A percentile compares a stretch with the other conserved stretches of the same genome.
Conservation (phyloP, 2,329 filamentous ascomycete species). For the Penicillium occitanis region DNA sequence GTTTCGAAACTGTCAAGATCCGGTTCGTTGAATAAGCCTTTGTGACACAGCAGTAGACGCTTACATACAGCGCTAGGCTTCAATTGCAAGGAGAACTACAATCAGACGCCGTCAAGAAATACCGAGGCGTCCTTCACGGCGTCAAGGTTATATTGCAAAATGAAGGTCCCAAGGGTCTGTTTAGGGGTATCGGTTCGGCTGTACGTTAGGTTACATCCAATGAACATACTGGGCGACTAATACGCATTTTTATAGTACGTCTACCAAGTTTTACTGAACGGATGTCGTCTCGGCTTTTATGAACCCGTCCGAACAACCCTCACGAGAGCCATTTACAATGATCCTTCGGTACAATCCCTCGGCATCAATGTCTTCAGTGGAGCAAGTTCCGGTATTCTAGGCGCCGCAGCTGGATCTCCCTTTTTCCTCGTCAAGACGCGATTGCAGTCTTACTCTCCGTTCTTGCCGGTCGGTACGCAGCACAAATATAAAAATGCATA, state of each 20-base stretch:
- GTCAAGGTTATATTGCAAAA: conserved; percentile 86
- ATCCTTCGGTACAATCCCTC: conserved; percentile 75
- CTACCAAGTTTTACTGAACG: conserved; percentile 95
- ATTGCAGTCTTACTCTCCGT: conserved; percentile 88
- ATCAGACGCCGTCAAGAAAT: conserved; percentile 78
- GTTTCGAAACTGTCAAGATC: conserved; percentile 99
- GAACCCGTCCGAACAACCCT: conserved; percentile 80
- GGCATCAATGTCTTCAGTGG: conserved; percentile 93
- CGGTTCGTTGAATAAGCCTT: conserved; percentile 57
- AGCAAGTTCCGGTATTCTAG: conserved; percentile 82
- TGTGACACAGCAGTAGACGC: conserved; percentile 1
- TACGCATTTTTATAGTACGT: conserved; percentile 60
- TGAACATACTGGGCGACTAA: neutral
- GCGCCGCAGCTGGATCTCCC: conserved; percentile 87
- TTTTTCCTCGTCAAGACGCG: conserved; percentile 99
- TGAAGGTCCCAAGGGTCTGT: conserved; percentile 80
- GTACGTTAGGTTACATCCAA: conserved; percentile 39
- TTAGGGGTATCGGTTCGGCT: conserved; percentile 85
- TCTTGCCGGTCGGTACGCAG: conserved; percentile 93
- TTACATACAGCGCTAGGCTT: conserved; percentile 58
- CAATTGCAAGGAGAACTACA: conserved; percentile 96
- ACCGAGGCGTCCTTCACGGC: conserved; percentile 87
- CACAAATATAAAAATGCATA: conserved; percentile 84
- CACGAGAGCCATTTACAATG: conserved; percentile 68
- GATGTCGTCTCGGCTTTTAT: conserved; percentile 95